Evolutionary conservation across 768 basidiomycete species (phyloP).

Genomic region (Russula griseocarnosa): DNA sequence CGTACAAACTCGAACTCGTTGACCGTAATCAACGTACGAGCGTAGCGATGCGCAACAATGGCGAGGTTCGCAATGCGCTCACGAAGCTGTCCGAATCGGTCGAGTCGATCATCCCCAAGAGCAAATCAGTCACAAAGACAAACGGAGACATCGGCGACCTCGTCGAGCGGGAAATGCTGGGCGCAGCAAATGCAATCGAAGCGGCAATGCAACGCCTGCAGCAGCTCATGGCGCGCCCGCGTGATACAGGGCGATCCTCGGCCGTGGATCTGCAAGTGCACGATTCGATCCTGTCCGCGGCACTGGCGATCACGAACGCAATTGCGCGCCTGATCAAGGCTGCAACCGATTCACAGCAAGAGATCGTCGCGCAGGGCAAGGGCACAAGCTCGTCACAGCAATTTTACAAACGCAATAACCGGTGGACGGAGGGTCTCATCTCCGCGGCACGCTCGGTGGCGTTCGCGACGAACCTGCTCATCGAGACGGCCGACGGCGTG

Average conservation of each 20-base stretch:
- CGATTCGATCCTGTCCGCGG: constrained; percentile 91
- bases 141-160: constrained; percentile 95
- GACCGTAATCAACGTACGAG: constrained; percentile 70
- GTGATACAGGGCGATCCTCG: constrained; percentile 80
- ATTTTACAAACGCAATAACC: constrained; percentile 99
- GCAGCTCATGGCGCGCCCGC: constrained; percentile 86
- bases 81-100: constrained; percentile 83
- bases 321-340: constrained; percentile 94
- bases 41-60: constrained; percentile 85
- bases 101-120: constrained; percentile 83
- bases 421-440: constrained; percentile 99
- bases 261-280: constrained; percentile 95
- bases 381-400: constrained; percentile 90
- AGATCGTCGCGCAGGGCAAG: constrained; percentile 93
- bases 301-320: constrained; percentile 92
- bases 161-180: constrained; percentile 94
- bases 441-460: constrained; percentile 98
- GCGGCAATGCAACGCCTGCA: constrained; percentile 86
- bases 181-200: constrained; percentile 91
- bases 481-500: constrained; percentile 97
- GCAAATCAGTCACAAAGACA: constrained; percentile 65
- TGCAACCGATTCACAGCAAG: constrained; percentile 96
- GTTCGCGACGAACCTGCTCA: constrained; percentile 90
- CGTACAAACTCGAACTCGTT: constrained; percentile 85
- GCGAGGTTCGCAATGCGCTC: constrained; percentile 77